These are phyloP conservation scores for Coemansia sp. DNA, from an alignment of 192 early-diverging fungal genomes.

Conservation along the genomic window DNA sequence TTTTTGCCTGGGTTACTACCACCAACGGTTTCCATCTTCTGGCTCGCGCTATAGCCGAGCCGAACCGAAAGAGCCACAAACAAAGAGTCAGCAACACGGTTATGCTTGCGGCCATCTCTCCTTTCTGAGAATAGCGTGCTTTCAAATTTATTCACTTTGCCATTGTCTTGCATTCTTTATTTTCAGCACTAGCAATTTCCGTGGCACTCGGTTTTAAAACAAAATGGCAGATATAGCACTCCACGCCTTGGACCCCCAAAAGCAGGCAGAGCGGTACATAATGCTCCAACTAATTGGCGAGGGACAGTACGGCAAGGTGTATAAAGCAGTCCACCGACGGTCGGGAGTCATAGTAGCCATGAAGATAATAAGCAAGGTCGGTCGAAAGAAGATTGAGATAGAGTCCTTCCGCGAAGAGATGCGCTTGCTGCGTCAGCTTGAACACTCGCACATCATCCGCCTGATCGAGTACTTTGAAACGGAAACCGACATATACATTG, in stretches of 20 bases:
- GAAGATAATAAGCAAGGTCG: slow-evolving; percentile 49
- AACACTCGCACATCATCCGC: slow-evolving; percentile 51
- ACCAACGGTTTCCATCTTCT: background rate
- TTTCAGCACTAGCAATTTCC: background rate
- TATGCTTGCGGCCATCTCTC: background rate
- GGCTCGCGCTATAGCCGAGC: background rate
- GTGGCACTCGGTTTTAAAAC: background rate
- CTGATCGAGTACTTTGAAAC: slow-evolving; percentile 55
- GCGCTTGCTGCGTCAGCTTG: slow-evolving; percentile 46
- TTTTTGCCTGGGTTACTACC: background rate
- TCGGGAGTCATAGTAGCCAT: slow-evolving; percentile 43
- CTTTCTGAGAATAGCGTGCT: background rate
- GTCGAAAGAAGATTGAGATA: slow-evolving; percentile 41
- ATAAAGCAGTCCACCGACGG: slow-evolving; percentile 41
- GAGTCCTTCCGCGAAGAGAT: slow-evolving; percentile 54
- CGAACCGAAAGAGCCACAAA: background rate
- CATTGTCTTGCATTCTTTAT: background rate
- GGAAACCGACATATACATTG: slow-evolving; percentile 48
- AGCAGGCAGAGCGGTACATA: slow-evolving; percentile 37
- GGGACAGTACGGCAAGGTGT: slow-evolving; percentile 55
- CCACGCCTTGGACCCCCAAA: background rate
- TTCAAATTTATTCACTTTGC: background rate
- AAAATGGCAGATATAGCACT: background rate
- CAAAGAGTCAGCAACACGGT: background rate
- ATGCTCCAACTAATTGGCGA: slow-evolving; percentile 52